A percentile compares a stretch with the other conserved stretches of the same genome.
phyloP scores from a whole-genome alignment of 148 eudicot species.

The Rhododendron molle region DNA sequence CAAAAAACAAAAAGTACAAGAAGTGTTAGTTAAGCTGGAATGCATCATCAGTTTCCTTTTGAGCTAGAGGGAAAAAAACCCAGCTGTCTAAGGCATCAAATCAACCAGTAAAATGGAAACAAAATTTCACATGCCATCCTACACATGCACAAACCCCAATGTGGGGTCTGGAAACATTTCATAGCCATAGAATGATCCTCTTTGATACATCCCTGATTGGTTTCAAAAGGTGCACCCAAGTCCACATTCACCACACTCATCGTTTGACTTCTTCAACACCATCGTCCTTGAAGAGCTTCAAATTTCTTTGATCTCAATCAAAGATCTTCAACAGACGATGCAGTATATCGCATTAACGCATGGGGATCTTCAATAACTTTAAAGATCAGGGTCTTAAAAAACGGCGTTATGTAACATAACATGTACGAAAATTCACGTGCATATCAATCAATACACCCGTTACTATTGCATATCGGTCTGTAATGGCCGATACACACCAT shows the following conservation, averaged over 20 bases:
- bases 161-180: neutral
- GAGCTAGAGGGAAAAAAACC: neutral
- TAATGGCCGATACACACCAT: neutral
- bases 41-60: neutral
- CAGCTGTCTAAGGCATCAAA: neutral
- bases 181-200: neutral
- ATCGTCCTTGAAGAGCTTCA: neutral
- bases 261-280: neutral
- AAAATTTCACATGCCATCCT: neutral
- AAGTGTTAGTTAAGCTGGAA: neutral
- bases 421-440: neutral
- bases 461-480: neutral
- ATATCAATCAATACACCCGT: neutral
- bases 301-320: neutral
- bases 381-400: neutral
- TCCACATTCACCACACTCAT: neutral
- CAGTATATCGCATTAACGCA: neutral
- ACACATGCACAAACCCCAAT: neutral
- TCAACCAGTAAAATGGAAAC: conserved; percentile 2
- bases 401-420: neutral
- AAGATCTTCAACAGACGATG: neutral
- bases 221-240: neutral
- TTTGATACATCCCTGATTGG: neutral
- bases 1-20: neutral
- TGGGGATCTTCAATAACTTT: neutral